These are phyloP conservation scores for Aphanomyces euteiches DNA, from an alignment of 352 stramenopile genomes.

Conservation along the genomic window DNA sequence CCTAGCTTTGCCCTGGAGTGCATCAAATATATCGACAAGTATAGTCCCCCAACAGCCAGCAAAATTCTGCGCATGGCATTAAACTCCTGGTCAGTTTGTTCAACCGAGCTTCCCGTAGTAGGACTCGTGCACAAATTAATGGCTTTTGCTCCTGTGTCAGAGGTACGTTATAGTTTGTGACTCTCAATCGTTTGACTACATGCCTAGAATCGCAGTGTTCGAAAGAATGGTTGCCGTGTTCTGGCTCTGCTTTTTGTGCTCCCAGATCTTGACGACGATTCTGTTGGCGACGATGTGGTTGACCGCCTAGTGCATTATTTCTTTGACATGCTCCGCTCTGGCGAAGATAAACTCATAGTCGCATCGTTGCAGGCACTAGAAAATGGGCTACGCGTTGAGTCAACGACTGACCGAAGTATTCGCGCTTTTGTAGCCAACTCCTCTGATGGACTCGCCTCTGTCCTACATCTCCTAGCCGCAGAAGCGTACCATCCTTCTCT, in stretches of 20 bases:
- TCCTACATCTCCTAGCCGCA: conserved; percentile 14
- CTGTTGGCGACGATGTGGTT: neutral
- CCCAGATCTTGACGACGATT: neutral
- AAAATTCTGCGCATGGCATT: conserved; percentile 42
- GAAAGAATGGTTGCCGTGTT: conserved; percentile 16
- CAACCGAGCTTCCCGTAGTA: conserved; percentile 43
- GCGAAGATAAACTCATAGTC: neutral
- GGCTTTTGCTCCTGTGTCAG: neutral
- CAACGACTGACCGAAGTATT: conserved; percentile 6
- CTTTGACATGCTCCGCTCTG: neutral
- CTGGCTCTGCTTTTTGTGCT: conserved; percentile 1
- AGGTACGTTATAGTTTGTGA: neutral
- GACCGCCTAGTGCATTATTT: conserved; percentile 1
- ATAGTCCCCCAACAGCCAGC: conserved; percentile 46
- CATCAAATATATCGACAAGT: conserved; percentile 34
- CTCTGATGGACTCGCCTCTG: neutral
- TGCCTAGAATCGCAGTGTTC: neutral
- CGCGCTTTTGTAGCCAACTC: neutral
- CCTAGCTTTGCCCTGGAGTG: neutral
- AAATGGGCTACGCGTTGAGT: neutral
- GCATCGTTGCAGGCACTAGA: neutral
- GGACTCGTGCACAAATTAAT: conserved; percentile 16
- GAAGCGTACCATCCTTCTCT: neutral
- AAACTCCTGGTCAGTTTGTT: conserved; percentile 37
- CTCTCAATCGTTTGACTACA: neutral